Evolutionary conservation across 2,329 filamentous ascomycete species (phyloP), one percentile per base, ranked within the genome.

Genomic region (Thelonectria blattea): DNA sequence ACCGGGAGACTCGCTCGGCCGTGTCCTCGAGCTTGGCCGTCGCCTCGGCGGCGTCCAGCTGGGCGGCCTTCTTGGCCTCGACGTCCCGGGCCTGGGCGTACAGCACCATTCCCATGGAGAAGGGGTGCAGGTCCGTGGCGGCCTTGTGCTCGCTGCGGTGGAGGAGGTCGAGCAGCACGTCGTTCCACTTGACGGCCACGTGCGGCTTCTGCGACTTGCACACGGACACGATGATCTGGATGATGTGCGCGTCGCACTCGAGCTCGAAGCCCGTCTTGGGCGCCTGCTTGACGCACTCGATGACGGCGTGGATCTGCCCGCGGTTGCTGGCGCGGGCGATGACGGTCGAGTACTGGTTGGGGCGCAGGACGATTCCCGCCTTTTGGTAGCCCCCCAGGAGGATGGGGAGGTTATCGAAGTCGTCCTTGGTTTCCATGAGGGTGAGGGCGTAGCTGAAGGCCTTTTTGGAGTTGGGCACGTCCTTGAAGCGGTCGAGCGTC

Each of bases 381-480:
- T 79, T 77, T 59, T 74, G 70, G 68, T 81, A 77, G 49, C 84
- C 85, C 57, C 83, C 79, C 42, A 87, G 77, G 45, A 87, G 74
- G 0, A 79, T 80, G 18, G 72, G 75, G 27, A 87, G 73, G 76
- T 86, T 86, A 24, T 71, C 72, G 75, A 81, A 86, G 74, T 87
- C 84, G 14, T 76, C 76, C 41, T 69, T 69, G 6, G 78, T 81
- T 47, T 77, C 62, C 80, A 87, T 86, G n/a, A 72, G 67, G 1
- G 62, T 17, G 55, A 86, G 61, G 34, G 78, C 82, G 7, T 71
- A 18, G 39, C 64, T 52, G 43, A 84, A 63, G 50, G 74, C 68
- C 34, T 71, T 71, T 22, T 75, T 76, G 5, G 81, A 79, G 64
- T 76, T 76, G 39, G 80, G 82, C 5, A 84, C 58, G 42, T 77